These are phyloP conservation scores for Hibiscus tridactylites DNA, from an alignment of 345 rosid species.

Conservation along the genomic window DNA sequence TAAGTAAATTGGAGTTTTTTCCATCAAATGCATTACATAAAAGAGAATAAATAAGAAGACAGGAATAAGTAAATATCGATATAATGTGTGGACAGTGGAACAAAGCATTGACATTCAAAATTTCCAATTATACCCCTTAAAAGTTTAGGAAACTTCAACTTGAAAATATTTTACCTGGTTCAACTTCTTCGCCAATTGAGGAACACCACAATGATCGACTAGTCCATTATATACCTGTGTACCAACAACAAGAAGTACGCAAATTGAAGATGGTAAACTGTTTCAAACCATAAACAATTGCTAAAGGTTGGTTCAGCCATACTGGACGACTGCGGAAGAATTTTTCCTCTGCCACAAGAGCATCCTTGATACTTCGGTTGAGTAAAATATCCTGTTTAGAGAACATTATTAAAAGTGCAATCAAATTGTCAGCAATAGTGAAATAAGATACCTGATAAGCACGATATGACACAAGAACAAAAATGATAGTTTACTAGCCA, in stretches of 20 bases:
- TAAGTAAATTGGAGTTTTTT: background rate
- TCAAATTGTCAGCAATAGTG: background rate
- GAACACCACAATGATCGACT: constrained; percentile 84
- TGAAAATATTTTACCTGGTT: constrained; percentile 57
- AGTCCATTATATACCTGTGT: constrained; percentile 66
- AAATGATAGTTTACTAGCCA: background rate
- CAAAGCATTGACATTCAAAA: background rate
- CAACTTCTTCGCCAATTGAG: constrained; percentile 88
- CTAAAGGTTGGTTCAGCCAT: constrained; percentile 25
- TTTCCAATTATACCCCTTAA: background rate
- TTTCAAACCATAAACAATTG: constrained; percentile 7
- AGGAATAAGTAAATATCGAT: background rate
- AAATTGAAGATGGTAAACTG: constrained; percentile 5
- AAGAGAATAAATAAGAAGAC: background rate
- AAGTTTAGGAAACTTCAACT: constrained; percentile 4
- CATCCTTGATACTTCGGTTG: constrained; percentile 88
- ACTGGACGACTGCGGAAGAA: constrained; percentile 89
- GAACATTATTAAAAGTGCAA: background rate
- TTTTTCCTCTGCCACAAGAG: constrained; percentile 81
- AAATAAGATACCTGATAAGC: background rate
- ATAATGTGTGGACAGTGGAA: background rate
- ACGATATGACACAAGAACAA: background rate
- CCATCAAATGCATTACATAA: background rate
- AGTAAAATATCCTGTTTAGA: constrained; percentile 59
- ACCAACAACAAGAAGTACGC: background rate